Base-by-base conservation (phyloP, 306 rosid genomes). In the Hylodesmum podocarpum region DNA sequence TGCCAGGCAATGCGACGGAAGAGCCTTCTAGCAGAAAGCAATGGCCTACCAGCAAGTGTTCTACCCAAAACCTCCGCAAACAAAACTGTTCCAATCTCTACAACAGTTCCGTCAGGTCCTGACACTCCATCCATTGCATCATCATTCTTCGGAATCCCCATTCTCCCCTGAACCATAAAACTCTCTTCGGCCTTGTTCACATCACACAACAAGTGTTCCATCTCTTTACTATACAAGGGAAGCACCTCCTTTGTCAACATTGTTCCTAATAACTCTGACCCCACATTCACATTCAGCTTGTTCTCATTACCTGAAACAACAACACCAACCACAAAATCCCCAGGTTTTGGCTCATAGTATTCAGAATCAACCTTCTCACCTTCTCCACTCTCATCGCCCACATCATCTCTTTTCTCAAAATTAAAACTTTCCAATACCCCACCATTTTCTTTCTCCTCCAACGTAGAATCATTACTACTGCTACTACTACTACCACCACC, bases 11-110 rank as follows among this genome's bases (percentile, higher is more conserved):
- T 79, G 75, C 91, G 79, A 33, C 97, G 92, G 61, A 88, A 92
- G 77, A 90, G 87, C 65, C 97, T 78, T 72, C 97, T 87, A 21
- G 91, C 77, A 9, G 97, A 90, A 74, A 92, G 92, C 88, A 92
- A 83, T 1, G 97, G 96, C 74, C 97, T 78, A 51, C 96, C 97
- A 68, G 96, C 86, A 39, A 92, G 92, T 3, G 92, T 92, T 61
- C 93, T 87, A 3, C 97, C 97, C 8, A 92, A 78, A 81, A 92
- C 96, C 87, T 92, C 97, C 19, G 96, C 97, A 78, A 92, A 92
- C 77, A 92, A 82, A 84, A 92, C 27, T 9, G 91, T 88, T 14
- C 97, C 96, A 59, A 81, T 73, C 78, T 92, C 96, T 24, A 88
- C 88, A 27, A 88, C 88, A 36, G 92, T 90, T 37, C 81, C 84